Evolutionary conservation across 1,284 basidiomycete genomes (phyloP).

Genomic region (Malassezia nana): DNA sequence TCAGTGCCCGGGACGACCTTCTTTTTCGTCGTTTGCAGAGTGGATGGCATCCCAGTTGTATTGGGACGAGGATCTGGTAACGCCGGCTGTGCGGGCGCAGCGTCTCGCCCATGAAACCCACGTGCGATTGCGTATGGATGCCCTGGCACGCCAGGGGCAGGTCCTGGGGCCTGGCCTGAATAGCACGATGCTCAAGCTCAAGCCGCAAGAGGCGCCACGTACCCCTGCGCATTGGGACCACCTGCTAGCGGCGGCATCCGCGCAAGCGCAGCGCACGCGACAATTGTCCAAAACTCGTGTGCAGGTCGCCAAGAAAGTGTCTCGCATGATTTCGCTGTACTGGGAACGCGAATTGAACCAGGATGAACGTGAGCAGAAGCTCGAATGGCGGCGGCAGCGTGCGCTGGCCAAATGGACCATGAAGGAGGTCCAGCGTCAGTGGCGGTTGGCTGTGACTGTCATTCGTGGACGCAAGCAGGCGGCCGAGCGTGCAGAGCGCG

Average conservation of each 20-base stretch:
- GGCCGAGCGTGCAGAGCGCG: constrained; percentile 58
- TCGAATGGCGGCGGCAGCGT: constrained; percentile 62
- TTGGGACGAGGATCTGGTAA: constrained; percentile 22
- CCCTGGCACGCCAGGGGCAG: constrained; percentile 23
- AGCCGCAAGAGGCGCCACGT: constrained; percentile 18
- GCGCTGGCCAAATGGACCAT: constrained; percentile 63
- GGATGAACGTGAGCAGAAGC: constrained; percentile 58
- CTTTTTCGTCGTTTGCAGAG: not conserved
- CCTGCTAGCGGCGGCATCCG: constrained; percentile 22
- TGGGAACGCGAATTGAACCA: constrained; percentile 62
- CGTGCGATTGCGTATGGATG: constrained; percentile 22
- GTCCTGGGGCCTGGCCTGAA: constrained; percentile 15
- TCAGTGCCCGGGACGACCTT: constrained; percentile 19
- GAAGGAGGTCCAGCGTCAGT: constrained; percentile 65
- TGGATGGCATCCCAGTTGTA: constrained; percentile 11
- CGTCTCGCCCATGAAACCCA: constrained; percentile 20
- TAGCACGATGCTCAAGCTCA: constrained; percentile 16
- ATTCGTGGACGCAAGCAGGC: constrained; percentile 62
- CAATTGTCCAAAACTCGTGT: constrained; percentile 42
- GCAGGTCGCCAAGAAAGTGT: constrained; percentile 53
- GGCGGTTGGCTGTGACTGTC: constrained; percentile 80
- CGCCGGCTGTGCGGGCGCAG: constrained; percentile 3
- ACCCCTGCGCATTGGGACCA: constrained; percentile 28
- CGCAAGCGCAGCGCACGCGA: constrained; percentile 25
- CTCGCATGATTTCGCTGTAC: constrained; percentile 62